Evolutionary conservation across 306 rosid species (phyloP).

Genomic region (Elaeagnus macrophylla): DNA sequence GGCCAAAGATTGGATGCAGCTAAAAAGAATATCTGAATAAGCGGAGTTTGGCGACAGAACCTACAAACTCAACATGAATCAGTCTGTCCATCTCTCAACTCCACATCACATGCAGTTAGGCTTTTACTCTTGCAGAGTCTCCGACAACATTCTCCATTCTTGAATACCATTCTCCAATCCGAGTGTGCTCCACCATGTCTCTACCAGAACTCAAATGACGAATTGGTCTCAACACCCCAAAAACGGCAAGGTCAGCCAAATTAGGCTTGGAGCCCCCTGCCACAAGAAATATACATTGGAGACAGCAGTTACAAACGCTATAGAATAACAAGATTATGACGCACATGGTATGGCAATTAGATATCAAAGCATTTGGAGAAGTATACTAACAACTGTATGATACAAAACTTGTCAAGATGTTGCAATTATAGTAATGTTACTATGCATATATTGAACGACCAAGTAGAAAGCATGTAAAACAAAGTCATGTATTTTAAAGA

Average conservation of each 20-base stretch:
- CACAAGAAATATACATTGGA: not conserved
- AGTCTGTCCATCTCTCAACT: slow-evolving; percentile 1
- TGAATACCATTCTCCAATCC: slow-evolving; percentile 86
- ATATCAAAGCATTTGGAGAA: not conserved
- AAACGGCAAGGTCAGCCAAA: slow-evolving; percentile 46
- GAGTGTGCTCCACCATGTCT: slow-evolving; percentile 94
- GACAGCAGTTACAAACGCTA: not conserved
- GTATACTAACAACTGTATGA: not conserved
- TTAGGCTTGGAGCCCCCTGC: slow-evolving; percentile 57
- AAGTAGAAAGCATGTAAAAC: too few species aligned
- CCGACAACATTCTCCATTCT: slow-evolving; percentile 83
- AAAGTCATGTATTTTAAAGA: too few species aligned
- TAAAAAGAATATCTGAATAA: too few species aligned
- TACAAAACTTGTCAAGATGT: too few species aligned
- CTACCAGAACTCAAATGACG: slow-evolving; percentile 80
- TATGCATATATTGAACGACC: too few species aligned
- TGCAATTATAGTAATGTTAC: too few species aligned
- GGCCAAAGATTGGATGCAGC: too few species aligned
- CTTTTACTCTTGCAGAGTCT: slow-evolving; percentile 54
- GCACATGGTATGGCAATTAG: not conserved
- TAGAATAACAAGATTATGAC: not conserved
- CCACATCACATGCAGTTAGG: slow-evolving; percentile 19
- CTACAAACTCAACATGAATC: slow-evolving; percentile 18
- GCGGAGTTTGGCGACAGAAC: slow-evolving; percentile 1
- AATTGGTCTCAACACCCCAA: slow-evolving; percentile 84